These are phyloP conservation scores for Stephania japonica DNA, from an alignment of 164 flowering plant genomes.

Conservation along the genomic window DNA sequence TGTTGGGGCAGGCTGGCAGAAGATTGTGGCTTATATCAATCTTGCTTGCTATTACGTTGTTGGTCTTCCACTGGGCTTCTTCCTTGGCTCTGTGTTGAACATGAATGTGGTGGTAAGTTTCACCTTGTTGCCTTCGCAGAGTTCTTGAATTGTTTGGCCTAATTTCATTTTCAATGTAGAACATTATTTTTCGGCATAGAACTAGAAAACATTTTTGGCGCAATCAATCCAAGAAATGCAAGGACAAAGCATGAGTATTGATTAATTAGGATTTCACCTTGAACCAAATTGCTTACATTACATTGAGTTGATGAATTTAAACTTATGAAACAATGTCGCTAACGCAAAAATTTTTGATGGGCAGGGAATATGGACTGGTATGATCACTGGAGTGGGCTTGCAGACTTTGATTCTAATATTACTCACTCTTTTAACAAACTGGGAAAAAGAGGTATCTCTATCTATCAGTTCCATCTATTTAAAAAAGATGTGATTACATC, in stretches of 20 bases:
- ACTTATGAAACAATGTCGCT: not conserved
- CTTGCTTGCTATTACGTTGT: constrained; percentile 28
- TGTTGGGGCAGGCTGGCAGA: constrained; percentile 36
- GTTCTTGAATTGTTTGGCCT: not conserved
- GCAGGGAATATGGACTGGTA: constrained; percentile 35
- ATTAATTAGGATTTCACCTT: not conserved
- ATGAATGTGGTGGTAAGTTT: constrained; percentile 24
- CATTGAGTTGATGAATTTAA: not conserved
- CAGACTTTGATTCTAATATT: constrained; percentile 23
- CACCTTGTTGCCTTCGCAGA: not conserved
- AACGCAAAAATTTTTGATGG: not conserved
- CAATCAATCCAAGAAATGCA: not conserved
- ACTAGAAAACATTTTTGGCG: not conserved
- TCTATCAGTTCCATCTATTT: constrained; percentile 12
- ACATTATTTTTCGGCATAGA: not conserved
- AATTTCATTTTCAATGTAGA: not conserved
- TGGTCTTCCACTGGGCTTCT: constrained; percentile 33
- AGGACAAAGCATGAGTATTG: not conserved
- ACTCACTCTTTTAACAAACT: constrained; percentile 26
- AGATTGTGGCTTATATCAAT: constrained; percentile 31
- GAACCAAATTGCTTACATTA: too few relatives aligned
- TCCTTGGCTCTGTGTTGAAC: constrained; percentile 22
- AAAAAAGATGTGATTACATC: too few relatives aligned
- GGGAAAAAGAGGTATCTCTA: constrained; percentile 28
- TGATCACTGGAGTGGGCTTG: constrained; percentile 28